A percentile compares a stretch with the other conserved stretches of the same genome.
Conservation (phyloP, 805 yeast genomes). For the Yarrowia osloensis region DNA sequence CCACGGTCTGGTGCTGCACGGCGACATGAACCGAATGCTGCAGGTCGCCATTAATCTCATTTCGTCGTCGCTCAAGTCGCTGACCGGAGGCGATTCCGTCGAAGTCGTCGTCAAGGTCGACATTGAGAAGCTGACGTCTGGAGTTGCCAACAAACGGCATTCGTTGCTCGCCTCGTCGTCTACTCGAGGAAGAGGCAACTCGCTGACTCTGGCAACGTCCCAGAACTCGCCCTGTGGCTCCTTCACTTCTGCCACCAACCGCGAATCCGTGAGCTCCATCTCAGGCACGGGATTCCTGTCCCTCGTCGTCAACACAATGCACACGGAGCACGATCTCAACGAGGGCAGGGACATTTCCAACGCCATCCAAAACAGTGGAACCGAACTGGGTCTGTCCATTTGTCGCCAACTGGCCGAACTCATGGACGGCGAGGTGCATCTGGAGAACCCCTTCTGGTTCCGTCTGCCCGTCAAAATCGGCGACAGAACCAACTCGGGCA, state of each 20-base stretch:
- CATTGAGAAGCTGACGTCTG: conserved; percentile 7
- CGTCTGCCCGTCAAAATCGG: conserved; percentile 3
- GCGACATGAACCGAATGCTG: conserved; percentile 86
- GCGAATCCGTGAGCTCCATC: neutral
- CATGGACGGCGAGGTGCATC: conserved; percentile 83
- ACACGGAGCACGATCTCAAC: conserved; percentile 22
- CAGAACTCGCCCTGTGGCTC: conserved; percentile 11
- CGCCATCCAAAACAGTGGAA: conserved; percentile 51
- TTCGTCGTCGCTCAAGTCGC: conserved; percentile 86
- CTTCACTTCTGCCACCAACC: neutral
- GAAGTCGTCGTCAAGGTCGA: conserved; percentile 36
- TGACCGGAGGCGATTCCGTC: conserved; percentile 85
- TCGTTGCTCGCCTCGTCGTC: neutral
- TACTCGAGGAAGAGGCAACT: neutral
- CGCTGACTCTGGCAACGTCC: neutral
- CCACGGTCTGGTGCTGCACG: conserved; percentile 60
- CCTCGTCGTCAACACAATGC: conserved; percentile 2
- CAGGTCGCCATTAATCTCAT: conserved; percentile 93
- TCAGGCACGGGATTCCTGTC: neutral
- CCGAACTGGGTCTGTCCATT: conserved; percentile 87
- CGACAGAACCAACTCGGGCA: neutral
- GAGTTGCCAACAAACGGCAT: neutral
- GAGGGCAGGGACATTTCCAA: conserved; percentile 26
- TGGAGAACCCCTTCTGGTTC: conserved; percentile 45
- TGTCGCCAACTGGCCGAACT: conserved; percentile 86